Evolutionary conservation across 169 alveolate species (phyloP).

Genomic region (Eimeria necatrix): DNA sequence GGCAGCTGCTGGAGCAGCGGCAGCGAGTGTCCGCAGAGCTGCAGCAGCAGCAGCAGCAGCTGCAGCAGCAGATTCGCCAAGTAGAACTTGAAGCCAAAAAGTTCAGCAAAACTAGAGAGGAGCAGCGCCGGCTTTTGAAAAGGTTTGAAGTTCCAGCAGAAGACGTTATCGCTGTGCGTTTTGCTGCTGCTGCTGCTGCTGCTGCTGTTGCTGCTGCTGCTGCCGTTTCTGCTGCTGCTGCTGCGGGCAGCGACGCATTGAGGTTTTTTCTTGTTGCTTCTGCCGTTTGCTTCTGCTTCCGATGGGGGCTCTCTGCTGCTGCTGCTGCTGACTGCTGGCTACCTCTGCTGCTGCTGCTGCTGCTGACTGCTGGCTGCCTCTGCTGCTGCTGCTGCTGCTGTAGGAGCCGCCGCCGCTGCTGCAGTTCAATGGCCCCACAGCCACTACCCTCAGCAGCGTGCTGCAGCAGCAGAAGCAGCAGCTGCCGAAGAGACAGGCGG

Average conservation of each 20-base stretch:
- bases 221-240: neutral
- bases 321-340: neutral
- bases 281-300: neutral
- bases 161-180: neutral
- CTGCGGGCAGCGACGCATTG: neutral
- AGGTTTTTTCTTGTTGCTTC: too few relatives aligned
- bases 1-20: neutral
- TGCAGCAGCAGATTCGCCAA: neutral
- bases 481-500: neutral
- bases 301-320: neutral
- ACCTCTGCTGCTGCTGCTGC: too few relatives aligned
- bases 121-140: slow-evolving; percentile 13
- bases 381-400: slow-evolving; percentile 5
- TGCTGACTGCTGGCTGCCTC: neutral
- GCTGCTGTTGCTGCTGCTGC: neutral
- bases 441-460: neutral
- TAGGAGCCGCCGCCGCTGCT: neutral
- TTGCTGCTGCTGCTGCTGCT: neutral
- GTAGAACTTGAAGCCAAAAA: slow-evolving; percentile 38
- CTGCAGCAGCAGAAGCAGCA: neutral
- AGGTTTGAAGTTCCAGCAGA: slow-evolving; percentile 38
- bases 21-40: neutral
- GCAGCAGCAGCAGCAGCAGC: neutral
- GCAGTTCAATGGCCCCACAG: neutral
- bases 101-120: slow-evolving; percentile 13